Evolutionary conservation across 768 basidiomycete genomes (phyloP).

Genomic region (Fibroporia radiculosa): DNA sequence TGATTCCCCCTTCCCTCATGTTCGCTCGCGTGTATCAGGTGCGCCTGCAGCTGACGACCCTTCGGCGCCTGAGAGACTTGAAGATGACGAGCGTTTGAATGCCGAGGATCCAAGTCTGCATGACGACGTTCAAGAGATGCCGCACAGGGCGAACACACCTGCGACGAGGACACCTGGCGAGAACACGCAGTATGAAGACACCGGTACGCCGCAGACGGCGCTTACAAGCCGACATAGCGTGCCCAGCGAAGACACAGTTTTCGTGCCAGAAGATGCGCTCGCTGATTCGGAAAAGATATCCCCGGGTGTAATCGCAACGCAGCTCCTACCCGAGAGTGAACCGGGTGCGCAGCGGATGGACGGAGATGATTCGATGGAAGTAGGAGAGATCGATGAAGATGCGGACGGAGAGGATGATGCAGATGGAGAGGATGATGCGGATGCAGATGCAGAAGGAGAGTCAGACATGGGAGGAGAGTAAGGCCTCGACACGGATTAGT

Average conservation of each 20-base stretch:
- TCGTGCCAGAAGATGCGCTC: slow-evolving; percentile 26
- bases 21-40: too few species aligned
- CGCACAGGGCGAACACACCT: background rate
- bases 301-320: background rate
- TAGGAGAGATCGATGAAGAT: slow-evolving; percentile 15
- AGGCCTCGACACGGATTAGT: slow-evolving; percentile 9
- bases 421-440: slow-evolving; percentile 26
- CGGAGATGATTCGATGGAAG: slow-evolving; percentile 15
- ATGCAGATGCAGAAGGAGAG: slow-evolving; percentile 26
- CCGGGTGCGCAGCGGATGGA: background rate
- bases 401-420: slow-evolving; percentile 35
- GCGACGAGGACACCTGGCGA: slow-evolving; percentile 7
- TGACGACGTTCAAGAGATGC: background rate
- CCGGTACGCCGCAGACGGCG: slow-evolving; percentile 41
- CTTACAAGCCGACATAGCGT: slow-evolving; percentile 45
- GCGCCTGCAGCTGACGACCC: background rate
- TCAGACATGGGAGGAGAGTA: slow-evolving; percentile 19
- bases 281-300: slow-evolving; percentile 19
- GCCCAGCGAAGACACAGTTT: slow-evolving; percentile 52
- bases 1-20: too few species aligned
- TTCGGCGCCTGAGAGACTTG: too few species aligned
- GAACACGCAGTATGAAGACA: slow-evolving; percentile 46
- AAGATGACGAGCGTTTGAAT: too few species aligned
- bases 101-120: too few species aligned
- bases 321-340: background rate